A percentile compares a stretch with the other conserved stretches of the same genome.
Conservation (phyloP, 2,329 filamentous ascomycete genomes). For the Ophiostoma himal-ulmi region DNA sequence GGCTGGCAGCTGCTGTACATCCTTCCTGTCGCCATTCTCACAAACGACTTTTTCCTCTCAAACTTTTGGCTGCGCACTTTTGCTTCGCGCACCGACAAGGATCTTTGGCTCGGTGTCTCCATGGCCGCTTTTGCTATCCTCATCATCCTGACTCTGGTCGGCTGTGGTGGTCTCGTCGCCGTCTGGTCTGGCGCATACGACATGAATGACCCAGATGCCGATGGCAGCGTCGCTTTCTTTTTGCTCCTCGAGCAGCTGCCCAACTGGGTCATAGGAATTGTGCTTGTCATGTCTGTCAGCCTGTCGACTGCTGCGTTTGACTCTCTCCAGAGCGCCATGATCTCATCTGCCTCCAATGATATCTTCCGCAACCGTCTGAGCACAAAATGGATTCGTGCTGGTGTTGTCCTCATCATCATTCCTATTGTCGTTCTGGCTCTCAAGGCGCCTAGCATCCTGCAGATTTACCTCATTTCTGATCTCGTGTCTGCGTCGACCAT, state of each 20-base stretch:
- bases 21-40: constrained; percentile 70
- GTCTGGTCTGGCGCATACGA: constrained; percentile 71
- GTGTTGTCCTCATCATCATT: constrained; percentile 66
- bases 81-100: constrained; percentile 69
- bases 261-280: constrained; percentile 73
- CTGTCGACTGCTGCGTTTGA: constrained; percentile 76
- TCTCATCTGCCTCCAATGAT: constrained; percentile 74
- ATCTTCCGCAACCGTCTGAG: constrained; percentile 75
- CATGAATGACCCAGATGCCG: constrained; percentile 46
- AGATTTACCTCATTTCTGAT: constrained; percentile 79
- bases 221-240: constrained; percentile 69
- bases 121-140: constrained; percentile 61
- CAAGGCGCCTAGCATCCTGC: constrained; percentile 65
- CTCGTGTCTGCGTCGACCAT: constrained; percentile 71
- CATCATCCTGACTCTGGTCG: constrained; percentile 66
- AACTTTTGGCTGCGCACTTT: constrained; percentile 82
- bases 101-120: constrained; percentile 68
- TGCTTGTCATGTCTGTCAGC: constrained; percentile 73
- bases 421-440: constrained; percentile 69
- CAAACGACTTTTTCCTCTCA: constrained; percentile 82
- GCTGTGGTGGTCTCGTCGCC: constrained; percentile 66
- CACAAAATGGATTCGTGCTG: constrained; percentile 64
- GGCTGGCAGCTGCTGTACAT: constrained; percentile 87
- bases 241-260: constrained; percentile 65
- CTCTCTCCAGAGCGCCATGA: constrained; percentile 75